Conservation (phyloP, 176 grass and related monocot genomes). For the Thinopyrum elongatum region DNA sequence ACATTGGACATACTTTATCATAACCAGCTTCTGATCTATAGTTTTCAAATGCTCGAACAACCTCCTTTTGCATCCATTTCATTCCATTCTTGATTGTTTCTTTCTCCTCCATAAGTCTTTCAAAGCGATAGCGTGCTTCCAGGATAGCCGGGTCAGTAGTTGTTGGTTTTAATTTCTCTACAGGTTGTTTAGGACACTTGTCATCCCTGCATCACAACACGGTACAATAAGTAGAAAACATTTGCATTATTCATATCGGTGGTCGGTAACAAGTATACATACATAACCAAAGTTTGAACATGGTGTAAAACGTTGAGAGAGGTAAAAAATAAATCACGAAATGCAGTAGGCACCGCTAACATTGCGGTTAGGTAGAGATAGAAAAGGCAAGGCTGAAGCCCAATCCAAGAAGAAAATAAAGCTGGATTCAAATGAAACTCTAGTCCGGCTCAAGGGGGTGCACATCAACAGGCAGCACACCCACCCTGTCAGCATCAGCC, state of each 20-base stretch:
- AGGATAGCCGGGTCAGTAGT: background rate
- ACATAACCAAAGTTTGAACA: background rate
- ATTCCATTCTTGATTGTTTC: background rate
- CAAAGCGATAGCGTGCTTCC: background rate
- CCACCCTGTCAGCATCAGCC: too few relatives aligned
- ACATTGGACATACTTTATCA: background rate
- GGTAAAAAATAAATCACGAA: too few relatives aligned
- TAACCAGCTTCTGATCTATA: background rate
- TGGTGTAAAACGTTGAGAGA: background rate
- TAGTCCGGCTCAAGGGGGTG: too few relatives aligned
- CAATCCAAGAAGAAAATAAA: too few relatives aligned
- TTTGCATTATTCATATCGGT: background rate
- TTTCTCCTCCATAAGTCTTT: background rate
- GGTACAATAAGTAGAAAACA: background rate
- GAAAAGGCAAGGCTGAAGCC: too few relatives aligned
- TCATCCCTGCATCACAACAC: background rate
- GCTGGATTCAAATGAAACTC: too few relatives aligned
- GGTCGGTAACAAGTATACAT: background rate
- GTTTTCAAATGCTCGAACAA: background rate
- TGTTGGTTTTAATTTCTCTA: background rate
- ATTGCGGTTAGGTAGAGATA: too few relatives aligned
- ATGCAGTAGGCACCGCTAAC: too few relatives aligned
- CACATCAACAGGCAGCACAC: too few relatives aligned
- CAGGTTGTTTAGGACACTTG: background rate
- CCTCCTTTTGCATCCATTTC: slow-evolving; percentile 3